Percentiles rank a stretch among this genome's conserved stretches.
phyloP scores from a whole-genome alignment of 352 stramenopile genomes.

The Phytophthora boehmeriae region DNA sequence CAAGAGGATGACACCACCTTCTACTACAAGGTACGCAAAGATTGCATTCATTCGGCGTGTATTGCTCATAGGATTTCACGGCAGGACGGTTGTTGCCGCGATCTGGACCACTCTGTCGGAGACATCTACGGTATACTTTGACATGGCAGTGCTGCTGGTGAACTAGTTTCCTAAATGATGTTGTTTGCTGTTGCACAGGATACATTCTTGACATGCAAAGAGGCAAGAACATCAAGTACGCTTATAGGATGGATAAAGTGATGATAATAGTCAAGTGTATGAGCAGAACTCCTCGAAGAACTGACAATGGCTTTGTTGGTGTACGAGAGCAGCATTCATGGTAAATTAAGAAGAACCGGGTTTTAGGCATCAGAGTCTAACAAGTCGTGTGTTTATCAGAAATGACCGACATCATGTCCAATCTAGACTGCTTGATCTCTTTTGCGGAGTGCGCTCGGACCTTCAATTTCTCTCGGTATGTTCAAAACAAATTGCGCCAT shows the following conservation, averaged over 20 bases:
- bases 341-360: slow-evolving; percentile 25
- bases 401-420: slow-evolving; percentile 67
- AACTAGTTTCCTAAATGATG: slow-evolving; percentile 11
- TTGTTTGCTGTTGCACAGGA: slow-evolving; percentile 36
- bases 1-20: slow-evolving; percentile 88
- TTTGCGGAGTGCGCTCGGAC: slow-evolving; percentile 65
- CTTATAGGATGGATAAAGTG: background rate
- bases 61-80: background rate
- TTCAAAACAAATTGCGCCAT: background rate
- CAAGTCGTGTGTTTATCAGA: slow-evolving; percentile 36
- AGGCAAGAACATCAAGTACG: slow-evolving; percentile 40
- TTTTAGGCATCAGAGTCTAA: slow-evolving; percentile 2
- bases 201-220: slow-evolving; percentile 83
- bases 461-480: slow-evolving; percentile 80
- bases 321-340: slow-evolving; percentile 73
- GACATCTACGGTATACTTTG: slow-evolving; percentile 73
- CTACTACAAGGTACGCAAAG: slow-evolving; percentile 78
- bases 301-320: slow-evolving; percentile 71
- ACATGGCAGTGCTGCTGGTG: background rate
- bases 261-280: background rate
- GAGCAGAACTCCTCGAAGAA: slow-evolving; percentile 75
- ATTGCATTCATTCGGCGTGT: background rate
- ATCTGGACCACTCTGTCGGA: slow-evolving; percentile 82
- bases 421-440: slow-evolving; percentile 76
- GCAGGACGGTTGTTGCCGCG: slow-evolving; percentile 75